Base-by-base conservation (phyloP, 441 rosid genomes). In the Sinapis alba region DNA sequence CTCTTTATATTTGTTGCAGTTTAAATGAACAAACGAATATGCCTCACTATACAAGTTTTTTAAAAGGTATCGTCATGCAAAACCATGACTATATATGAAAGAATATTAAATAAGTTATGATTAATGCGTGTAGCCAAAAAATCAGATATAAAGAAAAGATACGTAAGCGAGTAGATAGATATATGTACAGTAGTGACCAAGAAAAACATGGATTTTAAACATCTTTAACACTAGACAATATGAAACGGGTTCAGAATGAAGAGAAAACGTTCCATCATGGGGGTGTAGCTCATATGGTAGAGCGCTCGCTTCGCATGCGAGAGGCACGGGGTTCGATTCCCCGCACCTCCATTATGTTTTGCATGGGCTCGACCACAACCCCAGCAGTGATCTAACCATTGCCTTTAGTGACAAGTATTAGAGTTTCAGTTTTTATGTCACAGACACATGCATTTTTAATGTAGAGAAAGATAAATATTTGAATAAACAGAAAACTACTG, bases 211-310 rank as follows among this genome's bases (percentile, higher is more conserved):
- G 3, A 23, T 23, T 23, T 26, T 4, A 26, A 1, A n/a, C 18
- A n/a, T 1, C 5, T 43, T 15, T 15, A 2, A n/a, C 9, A 8
- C 4, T 15, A 47, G 9, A 43, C 50, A 43, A 43, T 41, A 3
- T 1, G 3, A 23, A 23, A 23, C 26, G 26, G 1, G 26, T 1
- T 23, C 26, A 23, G 1, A 23, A 23, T 1, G 26, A 15, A 27
- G 2, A 27, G 20, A 26, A 0, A 0, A 8, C 0, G 43, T 1
- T 61, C 1, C 65, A 5, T 61, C 15, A 61, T 9, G 50, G 92
- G 90, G 89, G 83, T 88, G 97, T 91, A 89, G 94, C 97, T 91
- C 95, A 89, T 82, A 86, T 89, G 94, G 95, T 84, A 90, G 92
- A 89, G 90, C 88, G 90, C 89, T 89, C 87, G 92, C 92, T 90